These are phyloP conservation scores for Verbena officinalis DNA, from an alignment of 257 asterid species.

Conservation along the genomic window DNA sequence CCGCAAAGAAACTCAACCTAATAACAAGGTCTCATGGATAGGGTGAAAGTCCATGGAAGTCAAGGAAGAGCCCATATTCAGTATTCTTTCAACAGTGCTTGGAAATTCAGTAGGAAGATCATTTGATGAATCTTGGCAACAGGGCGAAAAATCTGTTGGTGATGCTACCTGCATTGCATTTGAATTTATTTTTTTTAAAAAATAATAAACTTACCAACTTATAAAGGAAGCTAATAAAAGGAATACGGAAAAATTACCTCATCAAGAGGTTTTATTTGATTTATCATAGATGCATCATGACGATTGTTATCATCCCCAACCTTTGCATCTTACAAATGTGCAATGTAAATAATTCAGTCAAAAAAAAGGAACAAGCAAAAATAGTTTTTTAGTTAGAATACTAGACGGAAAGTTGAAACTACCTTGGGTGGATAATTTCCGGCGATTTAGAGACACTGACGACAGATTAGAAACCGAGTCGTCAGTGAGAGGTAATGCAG, in stretches of 20 bases:
- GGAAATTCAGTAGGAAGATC: conserved; percentile 53
- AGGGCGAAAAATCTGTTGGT: conserved; percentile 13
- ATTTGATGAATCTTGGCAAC: conserved; percentile 27
- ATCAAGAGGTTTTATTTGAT: conserved; percentile 29
- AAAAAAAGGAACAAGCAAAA: not conserved
- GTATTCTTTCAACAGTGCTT: conserved; percentile 40
- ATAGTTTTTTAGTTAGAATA: conserved; percentile 1
- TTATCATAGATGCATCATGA: conserved; percentile 29
- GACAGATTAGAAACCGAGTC: conserved; percentile 27
- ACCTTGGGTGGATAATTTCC: conserved; percentile 35
- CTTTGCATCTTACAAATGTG: conserved; percentile 28
- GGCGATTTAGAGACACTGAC: conserved; percentile 24
- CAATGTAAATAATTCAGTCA: conserved; percentile 1
- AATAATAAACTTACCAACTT: not conserved
- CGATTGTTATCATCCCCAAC: conserved; percentile 30
- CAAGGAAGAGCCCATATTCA: conserved; percentile 44
- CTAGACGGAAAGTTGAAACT: not conserved
- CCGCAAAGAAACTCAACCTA: conserved; percentile 50
- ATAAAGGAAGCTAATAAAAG: conserved; percentile 13
- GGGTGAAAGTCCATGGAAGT: conserved; percentile 83
- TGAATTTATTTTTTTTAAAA: conserved; percentile 8
- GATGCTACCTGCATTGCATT: conserved; percentile 43
- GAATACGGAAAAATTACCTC: conserved; percentile 45
- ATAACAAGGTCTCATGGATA: conserved; percentile 52
- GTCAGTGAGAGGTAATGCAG: conserved; percentile 22